Conservation (phyloP, 768 basidiomycete species). For the Astraeus odoratus region DNA sequence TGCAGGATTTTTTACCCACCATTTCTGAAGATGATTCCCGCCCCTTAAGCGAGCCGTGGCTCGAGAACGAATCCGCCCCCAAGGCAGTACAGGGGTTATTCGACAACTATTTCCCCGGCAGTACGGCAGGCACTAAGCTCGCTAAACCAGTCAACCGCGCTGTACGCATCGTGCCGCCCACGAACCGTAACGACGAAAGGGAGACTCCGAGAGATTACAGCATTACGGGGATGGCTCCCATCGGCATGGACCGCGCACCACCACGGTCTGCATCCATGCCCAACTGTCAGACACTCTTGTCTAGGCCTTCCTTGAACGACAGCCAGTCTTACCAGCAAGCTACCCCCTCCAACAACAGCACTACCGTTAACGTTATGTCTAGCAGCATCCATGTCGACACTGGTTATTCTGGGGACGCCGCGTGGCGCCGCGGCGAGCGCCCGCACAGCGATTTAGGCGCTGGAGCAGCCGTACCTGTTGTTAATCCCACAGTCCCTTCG, state of each 20-base stretch:
- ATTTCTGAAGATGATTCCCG: constrained; percentile 35
- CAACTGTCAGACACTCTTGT: constrained; percentile 5
- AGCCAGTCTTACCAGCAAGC: constrained; percentile 8
- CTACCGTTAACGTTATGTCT: constrained; percentile 12
- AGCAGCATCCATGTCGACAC: constrained; percentile 14
- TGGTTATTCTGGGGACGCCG: constrained; percentile 19
- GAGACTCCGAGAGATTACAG: constrained; percentile 10
- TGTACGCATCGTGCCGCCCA: constrained; percentile 24
- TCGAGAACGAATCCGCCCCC: constrained; percentile 3
- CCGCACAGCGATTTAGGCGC: constrained; percentile 4
- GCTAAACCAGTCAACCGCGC: constrained; percentile 24
- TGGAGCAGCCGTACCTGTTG: constrained; percentile 6
- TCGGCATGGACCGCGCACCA: constrained; percentile 1
- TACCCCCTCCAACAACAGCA: constrained; percentile 19
- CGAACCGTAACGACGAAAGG: constrained; percentile 13
- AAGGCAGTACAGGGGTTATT: constrained; percentile 1
- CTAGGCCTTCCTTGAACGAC: neutral
- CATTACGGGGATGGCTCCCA: constrained; percentile 6
- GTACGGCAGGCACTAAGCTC: constrained; percentile 4
- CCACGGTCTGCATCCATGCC: constrained; percentile 2
- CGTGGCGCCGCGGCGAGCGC: constrained; percentile 2
- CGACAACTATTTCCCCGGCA: neutral
- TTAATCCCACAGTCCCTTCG: constrained; percentile 9
- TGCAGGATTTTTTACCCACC: constrained; percentile 17
- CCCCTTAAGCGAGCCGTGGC: constrained; percentile 12